phyloP scores from a whole-genome alignment of 352 stramenopile species.

The Phytophthora brassicae region DNA sequence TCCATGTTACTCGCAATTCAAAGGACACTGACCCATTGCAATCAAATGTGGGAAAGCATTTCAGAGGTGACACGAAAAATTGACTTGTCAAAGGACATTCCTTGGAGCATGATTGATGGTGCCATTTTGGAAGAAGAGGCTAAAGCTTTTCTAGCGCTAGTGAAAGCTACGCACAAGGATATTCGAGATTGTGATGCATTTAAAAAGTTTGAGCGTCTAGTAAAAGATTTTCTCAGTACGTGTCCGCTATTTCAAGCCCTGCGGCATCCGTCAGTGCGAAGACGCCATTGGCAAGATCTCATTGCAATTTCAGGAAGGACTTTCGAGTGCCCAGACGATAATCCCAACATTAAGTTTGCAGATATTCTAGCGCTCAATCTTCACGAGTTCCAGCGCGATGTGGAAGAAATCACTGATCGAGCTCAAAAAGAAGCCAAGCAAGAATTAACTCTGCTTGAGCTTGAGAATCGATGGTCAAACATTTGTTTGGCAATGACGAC shows the following conservation, averaged over 20 bases:
- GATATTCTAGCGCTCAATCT: slow-evolving; percentile 85
- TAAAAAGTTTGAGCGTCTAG: slow-evolving; percentile 78
- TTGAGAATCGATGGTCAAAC: slow-evolving; percentile 77
- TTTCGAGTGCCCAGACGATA: slow-evolving; percentile 71
- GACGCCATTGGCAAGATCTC: slow-evolving; percentile 74
- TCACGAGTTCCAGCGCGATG: slow-evolving; percentile 74
- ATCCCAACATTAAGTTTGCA: slow-evolving; percentile 66
- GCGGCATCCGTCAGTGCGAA: slow-evolving; percentile 73
- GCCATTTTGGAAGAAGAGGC: slow-evolving; percentile 93
- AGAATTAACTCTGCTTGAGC: slow-evolving; percentile 75
- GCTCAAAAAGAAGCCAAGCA: slow-evolving; percentile 92
- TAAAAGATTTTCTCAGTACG: slow-evolving; percentile 76
- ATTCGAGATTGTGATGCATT: slow-evolving; percentile 92
- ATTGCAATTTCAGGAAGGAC: slow-evolving; percentile 54
- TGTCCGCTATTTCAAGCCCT: slow-evolving; percentile 82
- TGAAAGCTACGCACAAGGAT: slow-evolving; percentile 89
- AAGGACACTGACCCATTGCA: slow-evolving; percentile 68
- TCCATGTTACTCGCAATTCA: slow-evolving; percentile 79
- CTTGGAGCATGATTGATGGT: slow-evolving; percentile 92
- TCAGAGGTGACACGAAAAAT: slow-evolving; percentile 90
- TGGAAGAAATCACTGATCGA: slow-evolving; percentile 91
- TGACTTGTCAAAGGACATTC: slow-evolving; percentile 80
- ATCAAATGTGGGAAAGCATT: slow-evolving; percentile 88
- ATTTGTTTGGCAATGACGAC: slow-evolving; percentile 78
- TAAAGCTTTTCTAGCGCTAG: slow-evolving; percentile 83